phyloP scores from a whole-genome alignment of 2,329 filamentous ascomycete genomes.

The Trichoderma asperellum region DNA sequence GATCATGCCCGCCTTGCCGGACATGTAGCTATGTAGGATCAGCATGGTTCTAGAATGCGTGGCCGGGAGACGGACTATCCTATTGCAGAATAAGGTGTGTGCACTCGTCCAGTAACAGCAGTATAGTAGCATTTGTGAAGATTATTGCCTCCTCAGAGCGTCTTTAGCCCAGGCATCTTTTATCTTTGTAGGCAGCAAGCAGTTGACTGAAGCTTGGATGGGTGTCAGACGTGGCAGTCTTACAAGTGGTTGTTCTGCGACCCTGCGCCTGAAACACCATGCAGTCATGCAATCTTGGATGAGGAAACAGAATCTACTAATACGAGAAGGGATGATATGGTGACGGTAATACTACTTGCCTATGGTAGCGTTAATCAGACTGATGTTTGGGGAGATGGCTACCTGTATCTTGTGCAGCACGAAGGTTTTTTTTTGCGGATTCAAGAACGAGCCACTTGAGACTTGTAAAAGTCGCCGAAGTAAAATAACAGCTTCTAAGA shows the following conservation, averaged over 20 bases:
- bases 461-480: background rate
- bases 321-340: background rate
- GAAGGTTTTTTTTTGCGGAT: too few species aligned
- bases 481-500: background rate
- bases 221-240: constrained; percentile 2
- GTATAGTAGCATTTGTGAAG: background rate
- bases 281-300: background rate
- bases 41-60: background rate
- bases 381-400: background rate
- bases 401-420: background rate
- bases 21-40: background rate
- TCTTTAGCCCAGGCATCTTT: background rate
- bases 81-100: background rate
- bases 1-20: background rate
- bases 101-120: background rate
- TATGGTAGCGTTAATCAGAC: background rate
- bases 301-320: background rate
- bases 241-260: background rate
- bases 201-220: constrained; percentile 1
- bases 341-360: background rate
- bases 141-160: background rate
- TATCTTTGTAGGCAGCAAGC: background rate
- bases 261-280: constrained; percentile 2
- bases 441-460: background rate
- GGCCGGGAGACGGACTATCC: background rate